Evolutionary conservation across 139 green algal species (phyloP).

Genomic region (Chlamydomonas sp.): DNA sequence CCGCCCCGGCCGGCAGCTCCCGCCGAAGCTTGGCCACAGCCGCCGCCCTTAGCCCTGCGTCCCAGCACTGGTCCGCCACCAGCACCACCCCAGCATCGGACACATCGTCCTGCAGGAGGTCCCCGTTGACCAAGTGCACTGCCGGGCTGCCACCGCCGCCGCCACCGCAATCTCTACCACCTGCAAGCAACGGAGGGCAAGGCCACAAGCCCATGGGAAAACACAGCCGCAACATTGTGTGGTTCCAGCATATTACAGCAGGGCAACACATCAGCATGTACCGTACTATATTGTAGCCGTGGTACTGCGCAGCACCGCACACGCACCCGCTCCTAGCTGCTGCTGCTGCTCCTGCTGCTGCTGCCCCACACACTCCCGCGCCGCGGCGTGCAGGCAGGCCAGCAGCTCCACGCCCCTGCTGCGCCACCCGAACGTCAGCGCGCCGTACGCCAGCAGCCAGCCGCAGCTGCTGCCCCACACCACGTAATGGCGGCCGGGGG

Average conservation of each 20-base stretch:
- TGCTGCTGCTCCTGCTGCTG: not conserved
- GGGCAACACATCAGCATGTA: too few species aligned
- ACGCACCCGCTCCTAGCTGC: not conserved
- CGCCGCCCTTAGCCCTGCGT: not conserved
- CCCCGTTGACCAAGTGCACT: not conserved
- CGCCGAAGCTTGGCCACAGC: conserved; percentile 11
- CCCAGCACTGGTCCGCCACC: conserved; percentile 38
- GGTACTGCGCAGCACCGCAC: too few species aligned
- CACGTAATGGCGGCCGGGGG: conserved; percentile 3
- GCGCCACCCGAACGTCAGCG: conserved; percentile 17
- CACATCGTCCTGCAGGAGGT: conserved; percentile 23
- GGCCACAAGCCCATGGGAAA: too few species aligned
- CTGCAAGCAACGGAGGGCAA: too few species aligned
- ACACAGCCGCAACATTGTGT: too few species aligned
- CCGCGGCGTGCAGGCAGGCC: conserved; percentile 15
- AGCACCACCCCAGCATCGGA: conserved; percentile 6
- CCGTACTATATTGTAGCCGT: too few species aligned
- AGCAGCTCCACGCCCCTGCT: conserved; percentile 33
- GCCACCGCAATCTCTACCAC: too few species aligned
- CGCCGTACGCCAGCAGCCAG: conserved; percentile 31
- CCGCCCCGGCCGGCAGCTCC: conserved; percentile 17
- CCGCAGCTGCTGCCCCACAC: conserved; percentile 33
- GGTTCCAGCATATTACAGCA: too few species aligned
- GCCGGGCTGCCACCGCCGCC: too few species aligned
- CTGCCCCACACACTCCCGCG: not conserved